phyloP scores from a whole-genome alignment of 306 rosid genomes.

The Dalbergia cochinchinensis region DNA sequence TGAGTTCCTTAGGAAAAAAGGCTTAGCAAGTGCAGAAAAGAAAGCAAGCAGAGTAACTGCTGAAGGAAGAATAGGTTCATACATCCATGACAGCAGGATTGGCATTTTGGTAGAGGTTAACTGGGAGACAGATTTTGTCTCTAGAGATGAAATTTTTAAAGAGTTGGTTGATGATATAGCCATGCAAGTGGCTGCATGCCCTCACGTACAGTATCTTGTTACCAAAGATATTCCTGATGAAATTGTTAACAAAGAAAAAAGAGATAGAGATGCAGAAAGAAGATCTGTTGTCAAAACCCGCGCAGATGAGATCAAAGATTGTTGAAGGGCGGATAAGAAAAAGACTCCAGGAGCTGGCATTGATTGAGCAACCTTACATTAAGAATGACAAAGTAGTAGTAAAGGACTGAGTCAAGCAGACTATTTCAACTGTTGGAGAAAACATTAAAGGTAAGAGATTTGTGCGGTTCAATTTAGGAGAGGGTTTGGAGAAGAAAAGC shows the following conservation, averaged over 20 bases:
- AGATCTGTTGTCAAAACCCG: conserved; percentile 90
- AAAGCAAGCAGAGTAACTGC: conserved; percentile 91
- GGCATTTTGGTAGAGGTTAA: conserved; percentile 89
- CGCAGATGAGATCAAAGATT: conserved; percentile 87
- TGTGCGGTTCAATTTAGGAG: conserved; percentile 93
- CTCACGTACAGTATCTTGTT: conserved; percentile 77
- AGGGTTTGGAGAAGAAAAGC: conserved; percentile 95
- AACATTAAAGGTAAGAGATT: conserved; percentile 93
- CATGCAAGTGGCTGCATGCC: conserved; percentile 99
- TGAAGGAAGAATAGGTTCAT: conserved; percentile 93
- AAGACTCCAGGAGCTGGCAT: conserved; percentile 89
- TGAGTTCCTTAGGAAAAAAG: conserved; percentile 91
- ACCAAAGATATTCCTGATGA: conserved; percentile 89
- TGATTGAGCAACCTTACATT: conserved; percentile 95
- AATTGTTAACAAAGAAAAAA: conserved; percentile 77
- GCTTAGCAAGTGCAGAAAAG: conserved; percentile 95
- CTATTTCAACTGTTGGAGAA: conserved; percentile 92
- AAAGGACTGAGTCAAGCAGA: conserved; percentile 93
- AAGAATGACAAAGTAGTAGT: conserved; percentile 85
- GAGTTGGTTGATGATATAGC: conserved; percentile 96
- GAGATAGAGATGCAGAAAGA: conserved; percentile 97
- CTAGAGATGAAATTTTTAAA: conserved; percentile 90
- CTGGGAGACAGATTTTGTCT: conserved; percentile 97
- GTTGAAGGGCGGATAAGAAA: conserved; percentile 94
- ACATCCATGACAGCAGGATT: conserved; percentile 93